Evolutionary conservation across 2,329 filamentous ascomycete genomes (phyloP).

Genomic region (Paecilomyces sp.): DNA sequence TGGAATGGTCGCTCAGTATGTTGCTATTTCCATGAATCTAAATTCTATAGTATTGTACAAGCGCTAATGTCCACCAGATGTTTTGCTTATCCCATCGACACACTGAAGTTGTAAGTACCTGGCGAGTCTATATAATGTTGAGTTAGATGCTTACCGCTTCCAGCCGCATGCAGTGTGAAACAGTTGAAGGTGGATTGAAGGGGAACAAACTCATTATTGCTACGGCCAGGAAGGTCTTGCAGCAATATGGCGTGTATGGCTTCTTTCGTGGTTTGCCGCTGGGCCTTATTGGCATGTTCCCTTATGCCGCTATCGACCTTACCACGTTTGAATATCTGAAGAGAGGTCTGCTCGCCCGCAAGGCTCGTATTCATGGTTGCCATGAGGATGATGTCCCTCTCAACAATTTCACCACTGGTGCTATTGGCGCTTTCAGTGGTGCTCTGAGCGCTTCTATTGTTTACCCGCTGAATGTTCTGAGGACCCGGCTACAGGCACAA

Average conservation of each 20-base stretch:
- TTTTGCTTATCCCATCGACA: slow-evolving; percentile 88
- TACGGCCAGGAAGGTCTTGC: slow-evolving; percentile 82
- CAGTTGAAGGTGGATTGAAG: slow-evolving; percentile 73
- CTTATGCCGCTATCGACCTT: slow-evolving; percentile 93
- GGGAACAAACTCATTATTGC: slow-evolving; percentile 76
- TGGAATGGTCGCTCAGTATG: slow-evolving; percentile 87
- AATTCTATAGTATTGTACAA: slow-evolving; percentile 1
- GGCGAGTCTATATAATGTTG: slow-evolving; percentile 1
- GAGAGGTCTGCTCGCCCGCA: slow-evolving; percentile 60
- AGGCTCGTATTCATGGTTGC: slow-evolving; percentile 61
- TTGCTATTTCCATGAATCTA: slow-evolving; percentile 2
- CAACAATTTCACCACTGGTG: slow-evolving; percentile 74
- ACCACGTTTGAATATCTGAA: slow-evolving; percentile 94
- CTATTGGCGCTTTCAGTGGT: slow-evolving; percentile 85
- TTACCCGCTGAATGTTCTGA: slow-evolving; percentile 88
- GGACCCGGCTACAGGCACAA: slow-evolving; percentile 87
- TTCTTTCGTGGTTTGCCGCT: slow-evolving; percentile 92
- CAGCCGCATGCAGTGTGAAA: slow-evolving; percentile 86
- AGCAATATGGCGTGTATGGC: slow-evolving; percentile 62
- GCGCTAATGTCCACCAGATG: slow-evolving; percentile 48
- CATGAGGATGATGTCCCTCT: slow-evolving; percentile 77
- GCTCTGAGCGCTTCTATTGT: slow-evolving; percentile 90
- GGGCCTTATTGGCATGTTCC: slow-evolving; percentile 93
- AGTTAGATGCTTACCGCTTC: slow-evolving; percentile 6
- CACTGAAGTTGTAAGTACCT: slow-evolving; percentile 49